Percentiles rank a stretch among this genome's conserved stretches.
These are phyloP conservation scores for Cnidoscolus chayamansa DNA, from an alignment of 441 rosid genomes.

Conservation along the genomic window DNA sequence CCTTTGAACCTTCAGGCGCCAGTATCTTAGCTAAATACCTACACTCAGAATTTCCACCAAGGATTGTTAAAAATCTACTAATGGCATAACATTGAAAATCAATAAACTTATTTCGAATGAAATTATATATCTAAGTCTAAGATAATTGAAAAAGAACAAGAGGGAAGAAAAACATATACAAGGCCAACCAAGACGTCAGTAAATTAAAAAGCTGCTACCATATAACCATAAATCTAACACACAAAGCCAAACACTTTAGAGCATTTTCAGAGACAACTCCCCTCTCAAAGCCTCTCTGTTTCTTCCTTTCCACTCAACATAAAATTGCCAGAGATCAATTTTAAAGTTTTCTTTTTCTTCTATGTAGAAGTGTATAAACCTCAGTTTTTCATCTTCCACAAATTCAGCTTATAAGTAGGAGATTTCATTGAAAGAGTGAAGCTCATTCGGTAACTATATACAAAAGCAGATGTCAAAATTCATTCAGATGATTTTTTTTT, in stretches of 20 bases:
- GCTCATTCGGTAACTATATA: not conserved
- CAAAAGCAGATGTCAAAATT: not conserved
- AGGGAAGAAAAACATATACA: too few species aligned
- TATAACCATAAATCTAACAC: not conserved
- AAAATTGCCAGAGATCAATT: not conserved
- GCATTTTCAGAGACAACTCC: not conserved
- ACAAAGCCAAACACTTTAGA: not conserved
- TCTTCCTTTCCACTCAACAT: not conserved
- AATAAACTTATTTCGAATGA: not conserved
- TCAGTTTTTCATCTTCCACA: not conserved
- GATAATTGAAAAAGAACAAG: not conserved
- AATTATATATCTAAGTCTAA: not conserved
- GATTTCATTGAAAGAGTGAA: not conserved
- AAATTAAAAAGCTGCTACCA: not conserved
- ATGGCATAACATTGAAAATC: constrained; percentile 7
- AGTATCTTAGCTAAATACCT: constrained; percentile 75
- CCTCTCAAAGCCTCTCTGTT: constrained; percentile 1
- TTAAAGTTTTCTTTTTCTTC: too few species aligned
- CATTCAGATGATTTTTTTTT: not conserved
- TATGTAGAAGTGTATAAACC: too few species aligned
- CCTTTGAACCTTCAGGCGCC: constrained; percentile 68
- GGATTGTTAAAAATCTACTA: constrained; percentile 9
- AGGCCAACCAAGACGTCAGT: not conserved
- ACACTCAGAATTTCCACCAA: constrained; percentile 28
- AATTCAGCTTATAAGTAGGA: not conserved